Evolutionary conservation across 176 grass and related monocot genomes (phyloP).

Genomic region (Coix lacrymajobi): DNA sequence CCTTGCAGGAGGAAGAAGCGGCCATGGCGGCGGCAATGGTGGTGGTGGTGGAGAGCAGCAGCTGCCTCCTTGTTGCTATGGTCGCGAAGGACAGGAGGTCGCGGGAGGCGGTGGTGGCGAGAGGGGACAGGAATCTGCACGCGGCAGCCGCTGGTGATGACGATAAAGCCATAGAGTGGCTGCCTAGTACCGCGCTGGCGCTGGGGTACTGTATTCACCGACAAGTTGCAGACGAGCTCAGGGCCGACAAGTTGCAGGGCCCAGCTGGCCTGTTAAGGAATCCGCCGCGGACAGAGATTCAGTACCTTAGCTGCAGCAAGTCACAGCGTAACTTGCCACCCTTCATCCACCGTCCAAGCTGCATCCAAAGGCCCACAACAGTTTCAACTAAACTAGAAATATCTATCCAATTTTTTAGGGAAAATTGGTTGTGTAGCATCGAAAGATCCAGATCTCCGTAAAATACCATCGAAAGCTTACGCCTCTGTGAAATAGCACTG

Average conservation of each 20-base stretch:
- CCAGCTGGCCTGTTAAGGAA: background rate
- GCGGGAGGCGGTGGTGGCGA: background rate
- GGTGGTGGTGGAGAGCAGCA: slow-evolving; percentile 23
- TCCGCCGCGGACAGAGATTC: background rate
- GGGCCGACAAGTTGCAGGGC: background rate
- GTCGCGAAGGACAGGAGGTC: background rate
- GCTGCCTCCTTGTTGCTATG: slow-evolving; percentile 3
- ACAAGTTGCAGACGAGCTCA: background rate
- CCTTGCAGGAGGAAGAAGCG: slow-evolving; percentile 38
- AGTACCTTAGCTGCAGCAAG: too few species aligned
- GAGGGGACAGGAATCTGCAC: slow-evolving; percentile 5
- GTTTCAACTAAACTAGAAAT: too few species aligned
- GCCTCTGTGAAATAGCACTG: too few species aligned
- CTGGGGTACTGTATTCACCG: too few species aligned
- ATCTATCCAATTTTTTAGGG: too few species aligned
- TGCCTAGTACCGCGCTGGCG: background rate
- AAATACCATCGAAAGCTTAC: too few species aligned
- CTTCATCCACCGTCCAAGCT: too few species aligned
- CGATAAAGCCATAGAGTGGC: slow-evolving; percentile 12
- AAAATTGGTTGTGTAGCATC: too few species aligned
- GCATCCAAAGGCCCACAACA: too few species aligned
- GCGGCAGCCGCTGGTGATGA: background rate
- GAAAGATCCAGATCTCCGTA: too few species aligned
- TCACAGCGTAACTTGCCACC: too few species aligned
- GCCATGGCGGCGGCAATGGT: slow-evolving; percentile 18